Evolutionary conservation across 2,329 filamentous ascomycete species (phyloP), one percentile per base, ranked within the genome.

Genomic region (Colletotrichum musae): DNA sequence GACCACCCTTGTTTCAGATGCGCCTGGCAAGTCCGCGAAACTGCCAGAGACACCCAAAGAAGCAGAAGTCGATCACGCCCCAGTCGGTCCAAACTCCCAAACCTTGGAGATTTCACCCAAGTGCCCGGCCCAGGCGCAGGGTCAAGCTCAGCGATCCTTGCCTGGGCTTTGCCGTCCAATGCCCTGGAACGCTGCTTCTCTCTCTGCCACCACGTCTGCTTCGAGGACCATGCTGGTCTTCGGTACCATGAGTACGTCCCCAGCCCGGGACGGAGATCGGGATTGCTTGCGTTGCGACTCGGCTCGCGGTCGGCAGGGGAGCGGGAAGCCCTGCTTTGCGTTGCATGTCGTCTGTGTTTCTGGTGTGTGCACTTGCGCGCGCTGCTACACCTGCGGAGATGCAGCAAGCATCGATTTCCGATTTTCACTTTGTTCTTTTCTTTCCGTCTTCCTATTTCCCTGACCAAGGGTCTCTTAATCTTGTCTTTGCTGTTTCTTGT

Each of bases 51-150:
- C 68, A 54, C 53, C 58, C 60, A 66, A 64, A 61, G 66, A 48
- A 71, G 64, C 68, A 68, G 57, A 63, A 66, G 68, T 68, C 57
- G 68, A 70, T 65, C 68, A 70, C 65, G 75, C 76, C 75, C 78
- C 76, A 77, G 74, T 73, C 72, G 54, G 61, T 70, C 67, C 70
- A 73, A 70, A 70, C 64, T 70, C 58, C 68, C 63, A 68, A 68
- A 72, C 70, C 69, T 67, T 36, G 36, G 39, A 39, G 43, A 70
- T 70, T 68, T 70, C 68, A 70, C 52, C 54, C 67, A 62, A 24
- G 67, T 58, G 62, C 67, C 62, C 67, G 57, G 67, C 51, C 62
- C 62, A 67, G 67, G 56, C 61, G 62, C 67, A 66, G 52, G 67
- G 62, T 52, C 62, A 67, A 68, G 65, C 61, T 59, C 45, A 43